These are phyloP conservation scores for Anthracocystis setariae DNA, from an alignment of 1,284 basidiomycete species.

Conservation along the genomic window DNA sequence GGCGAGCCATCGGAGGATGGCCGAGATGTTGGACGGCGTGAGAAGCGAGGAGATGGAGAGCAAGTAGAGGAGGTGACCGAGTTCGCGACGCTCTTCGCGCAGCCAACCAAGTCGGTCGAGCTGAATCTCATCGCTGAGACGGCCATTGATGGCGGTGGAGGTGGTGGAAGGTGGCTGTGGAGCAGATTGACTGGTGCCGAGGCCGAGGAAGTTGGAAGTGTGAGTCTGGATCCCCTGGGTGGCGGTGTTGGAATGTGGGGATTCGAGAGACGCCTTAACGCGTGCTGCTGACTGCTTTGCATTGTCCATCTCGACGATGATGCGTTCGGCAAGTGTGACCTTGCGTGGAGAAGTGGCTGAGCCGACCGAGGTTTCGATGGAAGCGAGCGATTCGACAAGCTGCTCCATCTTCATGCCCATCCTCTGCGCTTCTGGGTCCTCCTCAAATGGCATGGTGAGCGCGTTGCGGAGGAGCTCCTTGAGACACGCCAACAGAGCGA, in stretches of 20 bases:
- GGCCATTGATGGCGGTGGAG: conserved; percentile 17
- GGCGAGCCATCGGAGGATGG: conserved; percentile 51
- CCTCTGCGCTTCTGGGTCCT: conserved; percentile 48
- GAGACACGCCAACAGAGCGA: conserved; percentile 59
- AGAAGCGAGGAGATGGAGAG: conserved; percentile 59
- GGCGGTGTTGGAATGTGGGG: conserved; percentile 9
- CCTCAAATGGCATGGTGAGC: conserved; percentile 58
- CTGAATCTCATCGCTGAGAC: conserved; percentile 63
- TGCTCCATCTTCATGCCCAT: conserved; percentile 59
- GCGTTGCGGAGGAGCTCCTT: conserved; percentile 59
- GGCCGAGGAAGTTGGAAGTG: conserved; percentile 43
- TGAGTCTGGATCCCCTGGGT: conserved; percentile 42
- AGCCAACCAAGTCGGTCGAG: conserved; percentile 60
- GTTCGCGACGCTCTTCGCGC: conserved; percentile 57
- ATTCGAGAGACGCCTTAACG: conserved; percentile 49
- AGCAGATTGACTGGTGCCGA: conserved; percentile 31
- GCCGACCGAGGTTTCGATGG: conserved; percentile 27
- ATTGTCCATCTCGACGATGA: conserved; percentile 55
- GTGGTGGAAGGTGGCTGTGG: conserved; percentile 18
- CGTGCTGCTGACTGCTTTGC: conserved; percentile 32
- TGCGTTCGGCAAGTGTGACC: conserved; percentile 33
- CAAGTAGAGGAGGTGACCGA: conserved; percentile 62
- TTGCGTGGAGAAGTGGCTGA: conserved; percentile 19
- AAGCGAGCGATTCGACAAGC: conserved; percentile 55
- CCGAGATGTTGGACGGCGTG: conserved; percentile 43